These are phyloP conservation scores for Saccharomycopsis sp. DNA, from an alignment of 805 yeast species.

Conservation along the genomic window DNA sequence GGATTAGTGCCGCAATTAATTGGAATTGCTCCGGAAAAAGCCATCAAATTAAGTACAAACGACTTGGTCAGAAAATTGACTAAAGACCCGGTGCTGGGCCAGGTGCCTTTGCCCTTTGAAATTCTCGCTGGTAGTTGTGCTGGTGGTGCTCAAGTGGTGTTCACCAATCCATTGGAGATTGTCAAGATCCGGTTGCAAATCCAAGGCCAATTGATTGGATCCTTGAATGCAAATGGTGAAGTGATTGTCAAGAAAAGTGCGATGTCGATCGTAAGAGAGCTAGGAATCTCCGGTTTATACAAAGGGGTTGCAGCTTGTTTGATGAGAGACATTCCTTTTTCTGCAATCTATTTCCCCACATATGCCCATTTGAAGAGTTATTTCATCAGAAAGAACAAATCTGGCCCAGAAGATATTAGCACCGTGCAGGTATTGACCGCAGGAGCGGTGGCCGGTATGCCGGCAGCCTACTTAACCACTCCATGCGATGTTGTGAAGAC, in stretches of 20 bases:
- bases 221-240: conserved; percentile 31
- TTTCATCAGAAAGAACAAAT: conserved; percentile 63
- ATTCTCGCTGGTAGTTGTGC: conserved; percentile 87
- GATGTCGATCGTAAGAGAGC: conserved; percentile 61
- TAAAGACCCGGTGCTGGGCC: conserved; percentile 42
- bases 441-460: conserved; percentile 97
- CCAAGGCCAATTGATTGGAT: conserved; percentile 61
- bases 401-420: conserved; percentile 40
- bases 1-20: conserved; percentile 91
- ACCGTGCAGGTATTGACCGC: conserved; percentile 79
- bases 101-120: conserved; percentile 54
- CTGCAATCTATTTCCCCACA: conserved; percentile 95
- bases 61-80: conserved; percentile 76
- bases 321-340: conserved; percentile 91
- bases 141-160: conserved; percentile 93
- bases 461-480: conserved; percentile 93
- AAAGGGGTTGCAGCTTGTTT: conserved; percentile 90
- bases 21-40: conserved; percentile 98
- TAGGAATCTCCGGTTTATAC: conserved; percentile 82
- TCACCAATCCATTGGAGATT: conserved; percentile 94
- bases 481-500: conserved; percentile 97
- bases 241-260: conserved; percentile 47
- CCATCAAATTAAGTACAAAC: conserved; percentile 90
- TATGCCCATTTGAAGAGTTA: conserved; percentile 87
- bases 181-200: conserved; percentile 93